Evolutionary conservation across 164 flowering plant species (phyloP), one percentile per base, ranked within the genome.

Genomic region (Sedum album): DNA sequence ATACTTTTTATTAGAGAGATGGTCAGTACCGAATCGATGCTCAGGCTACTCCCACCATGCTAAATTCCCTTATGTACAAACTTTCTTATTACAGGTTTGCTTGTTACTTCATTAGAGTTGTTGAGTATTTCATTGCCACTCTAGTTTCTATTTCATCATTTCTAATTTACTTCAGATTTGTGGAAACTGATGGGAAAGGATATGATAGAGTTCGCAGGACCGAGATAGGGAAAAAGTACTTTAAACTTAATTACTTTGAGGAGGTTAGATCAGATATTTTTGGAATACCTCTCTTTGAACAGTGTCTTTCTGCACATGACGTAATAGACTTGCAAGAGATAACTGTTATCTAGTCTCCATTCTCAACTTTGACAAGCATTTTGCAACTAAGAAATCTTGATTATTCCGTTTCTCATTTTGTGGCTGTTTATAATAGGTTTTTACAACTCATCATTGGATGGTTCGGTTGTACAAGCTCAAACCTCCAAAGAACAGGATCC

Each of bases 371-470:
- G 6, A 10, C 41, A 10, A 10, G 41, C 39, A 62, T 38, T 41
- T 10, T 28, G 38, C 53, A 48, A 18, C 5, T 17, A 18, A 48
- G 3, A 48, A 17, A 20, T 35, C 17, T 14, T 30, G 23, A 17
- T 15, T 30, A 36, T 18, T 5, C 28, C 65, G 20, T 3, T 36
- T 31, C 2, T 31, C 25, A 28, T 28, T 35, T 2, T 6, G 48
- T 66, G 57, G 31, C 20, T 38, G n/a, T 25, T 0, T 69, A 14
- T 78, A n/a, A 2, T 51, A 94, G 98, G 97, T 86, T 55, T 95
- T 92, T 82, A 90, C 99, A 57, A 86, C 94, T 73, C 99, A 95
- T 74, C 99, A 95, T 72, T 95, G 97, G 99, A 95, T 95, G 99
- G 96, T 95, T 68, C 86, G 97, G 60, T 78, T 95, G 31, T 95